Evolutionary conservation across 192 early-diverging fungal genomes (phyloP).

Genomic region (Geranomyces variabilis): DNA sequence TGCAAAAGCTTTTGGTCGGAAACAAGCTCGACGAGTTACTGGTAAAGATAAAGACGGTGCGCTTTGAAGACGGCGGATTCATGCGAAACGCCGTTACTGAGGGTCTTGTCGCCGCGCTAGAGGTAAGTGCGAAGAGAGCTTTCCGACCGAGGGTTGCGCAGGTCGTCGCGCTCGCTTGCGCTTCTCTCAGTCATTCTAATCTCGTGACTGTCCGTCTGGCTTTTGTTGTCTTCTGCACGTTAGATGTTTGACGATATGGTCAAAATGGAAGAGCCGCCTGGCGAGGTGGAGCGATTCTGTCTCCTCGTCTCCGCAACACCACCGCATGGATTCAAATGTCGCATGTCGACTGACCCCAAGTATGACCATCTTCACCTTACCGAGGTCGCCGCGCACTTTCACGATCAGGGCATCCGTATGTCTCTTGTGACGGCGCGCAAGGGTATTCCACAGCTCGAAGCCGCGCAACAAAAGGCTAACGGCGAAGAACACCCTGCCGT

Average conservation of each 20-base stretch:
- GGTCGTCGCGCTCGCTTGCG: too few relatives aligned
- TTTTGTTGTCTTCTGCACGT: neutral
- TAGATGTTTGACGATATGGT: conserved; percentile 30
- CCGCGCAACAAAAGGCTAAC: neutral
- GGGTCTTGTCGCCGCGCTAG: conserved; percentile 65
- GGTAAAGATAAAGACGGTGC: conserved; percentile 17
- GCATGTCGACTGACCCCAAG: conserved; percentile 51
- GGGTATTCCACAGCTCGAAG: conserved; percentile 28
- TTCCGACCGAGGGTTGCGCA: too few relatives aligned
- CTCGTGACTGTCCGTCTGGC: neutral
- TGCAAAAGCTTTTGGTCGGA: neutral
- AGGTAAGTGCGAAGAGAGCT: conserved; percentile 44
- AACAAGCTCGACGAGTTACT: conserved; percentile 12
- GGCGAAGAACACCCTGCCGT: neutral
- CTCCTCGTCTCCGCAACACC: conserved; percentile 59
- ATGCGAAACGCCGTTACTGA: conserved; percentile 64
- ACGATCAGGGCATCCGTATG: conserved; percentile 33
- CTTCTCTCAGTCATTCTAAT: neutral
- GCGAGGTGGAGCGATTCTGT: conserved; percentile 24
- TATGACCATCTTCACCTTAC: conserved; percentile 55
- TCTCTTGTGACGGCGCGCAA: conserved; percentile 25
- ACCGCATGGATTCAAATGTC: conserved; percentile 48
- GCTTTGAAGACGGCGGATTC: conserved; percentile 58
- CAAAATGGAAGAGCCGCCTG: neutral
- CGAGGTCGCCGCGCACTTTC: conserved; percentile 51